Evolutionary conservation across 805 yeast genomes (phyloP), one percentile per base, ranked within the genome.

Genomic region (Brettanomyces sp.): DNA sequence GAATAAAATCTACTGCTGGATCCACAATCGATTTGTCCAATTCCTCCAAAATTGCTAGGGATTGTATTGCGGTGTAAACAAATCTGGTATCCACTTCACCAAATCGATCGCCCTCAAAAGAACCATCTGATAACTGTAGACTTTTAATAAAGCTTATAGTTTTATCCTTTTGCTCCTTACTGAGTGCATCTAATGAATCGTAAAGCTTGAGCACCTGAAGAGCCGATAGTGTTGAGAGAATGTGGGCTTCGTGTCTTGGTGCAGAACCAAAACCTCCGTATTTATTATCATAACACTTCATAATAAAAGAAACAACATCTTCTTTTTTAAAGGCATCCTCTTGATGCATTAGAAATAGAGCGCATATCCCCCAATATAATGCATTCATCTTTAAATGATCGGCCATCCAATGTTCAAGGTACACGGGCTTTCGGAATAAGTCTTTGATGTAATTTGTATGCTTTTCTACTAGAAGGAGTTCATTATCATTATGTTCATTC

Each of bases 61-160:
- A 72, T 52, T 85, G 87, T 12, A 89, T 63, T 0, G 91, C 95
- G 8, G 82, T 82, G 57, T 88, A 93, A 0, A 85, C 84, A 62
- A 93, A 93, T 47, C 99, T 70, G 0, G 97, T 85, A 58, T 93
- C 99, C 2, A 88, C 76, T 60, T 91, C 98, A 5, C 97, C 97
- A 61, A 84, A 91, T 41, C 76, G 62, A 59, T 93, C 99, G 5
- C 99, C 99, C 57, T 78, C 82, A 52, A 90, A 85, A 3, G 90
- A 79, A 0, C 99, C 98, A 49, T 73, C 71, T 1, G 59, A 59
- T 38, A 72, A 55, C 56, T 82, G 89, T 37, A 81, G 61, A 1
- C 66, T 58, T 35, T 47, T 54, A 49, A 55, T 70, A 62, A 63
- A 77, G 66, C 11, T 57, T 37, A n/a, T 68, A 63, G 47, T 70